These are phyloP conservation scores for Phlyctochytrium arcticum DNA, from an alignment of 192 early-diverging fungal genomes.

Conservation along the genomic window DNA sequence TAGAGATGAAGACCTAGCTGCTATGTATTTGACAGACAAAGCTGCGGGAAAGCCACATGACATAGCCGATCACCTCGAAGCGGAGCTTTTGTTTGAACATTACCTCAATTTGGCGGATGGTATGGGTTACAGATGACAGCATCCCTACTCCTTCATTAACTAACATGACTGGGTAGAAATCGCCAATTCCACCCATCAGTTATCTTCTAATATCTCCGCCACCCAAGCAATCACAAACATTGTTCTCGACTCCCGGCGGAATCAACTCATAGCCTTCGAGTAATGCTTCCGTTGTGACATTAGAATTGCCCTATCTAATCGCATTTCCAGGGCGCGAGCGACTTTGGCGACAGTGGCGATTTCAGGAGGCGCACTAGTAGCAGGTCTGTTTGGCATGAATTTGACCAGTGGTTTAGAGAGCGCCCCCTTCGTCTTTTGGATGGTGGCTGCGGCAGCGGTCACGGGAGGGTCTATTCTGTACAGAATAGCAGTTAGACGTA, in stretches of 20 bases:
- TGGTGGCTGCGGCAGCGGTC: slow-evolving; percentile 32
- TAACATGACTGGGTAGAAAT: slow-evolving; percentile 30
- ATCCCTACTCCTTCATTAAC: not conserved
- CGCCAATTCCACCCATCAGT: slow-evolving; percentile 34
- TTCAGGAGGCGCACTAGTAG: slow-evolving; percentile 68
- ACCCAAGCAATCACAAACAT: slow-evolving; percentile 82
- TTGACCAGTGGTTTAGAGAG: slow-evolving; percentile 69
- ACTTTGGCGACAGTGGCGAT: slow-evolving; percentile 76
- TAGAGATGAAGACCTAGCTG: slow-evolving; percentile 83
- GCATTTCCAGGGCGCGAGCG: slow-evolving; percentile 46
- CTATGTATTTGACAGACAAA: slow-evolving; percentile 86
- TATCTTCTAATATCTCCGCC: slow-evolving; percentile 66
- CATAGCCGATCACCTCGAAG: slow-evolving; percentile 75
- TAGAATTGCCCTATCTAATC: too few relatives aligned
- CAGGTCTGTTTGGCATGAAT: slow-evolving; percentile 88
- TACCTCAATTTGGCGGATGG: slow-evolving; percentile 83
- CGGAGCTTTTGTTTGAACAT: slow-evolving; percentile 86
- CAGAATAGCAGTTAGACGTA: not conserved
- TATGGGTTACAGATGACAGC: not conserved
- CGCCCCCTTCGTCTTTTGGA: slow-evolving; percentile 63
- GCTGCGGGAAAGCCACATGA: slow-evolving; percentile 49
- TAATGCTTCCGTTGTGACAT: too few relatives aligned
- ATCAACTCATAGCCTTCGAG: slow-evolving; percentile 80
- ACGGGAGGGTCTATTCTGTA: not conserved
- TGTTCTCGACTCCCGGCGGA: slow-evolving; percentile 78